These are phyloP conservation scores for Globisporangium acanthophoron DNA, from an alignment of 352 stramenopile species.

Conservation along the genomic window DNA sequence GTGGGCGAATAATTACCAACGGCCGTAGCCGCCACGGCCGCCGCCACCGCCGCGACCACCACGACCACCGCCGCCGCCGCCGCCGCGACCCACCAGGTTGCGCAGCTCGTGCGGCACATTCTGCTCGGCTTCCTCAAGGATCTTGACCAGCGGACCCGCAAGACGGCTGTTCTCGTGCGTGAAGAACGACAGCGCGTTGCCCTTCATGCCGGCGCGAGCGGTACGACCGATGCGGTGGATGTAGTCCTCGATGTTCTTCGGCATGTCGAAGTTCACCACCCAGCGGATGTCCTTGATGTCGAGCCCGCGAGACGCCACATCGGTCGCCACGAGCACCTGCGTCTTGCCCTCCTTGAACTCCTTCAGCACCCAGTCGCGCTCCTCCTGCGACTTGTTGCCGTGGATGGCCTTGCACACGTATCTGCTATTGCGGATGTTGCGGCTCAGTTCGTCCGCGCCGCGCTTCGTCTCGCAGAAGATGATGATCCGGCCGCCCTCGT, in stretches of 20 bases:
- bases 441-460: constrained; percentile 94
- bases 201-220: constrained; percentile 95
- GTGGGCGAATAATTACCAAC: constrained; percentile 36
- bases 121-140: constrained; percentile 86
- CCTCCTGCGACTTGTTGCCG: constrained; percentile 98
- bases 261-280: constrained; percentile 99
- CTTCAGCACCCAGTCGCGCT: constrained; percentile 96
- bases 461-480: constrained; percentile 99
- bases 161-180: constrained; percentile 86
- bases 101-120: constrained; percentile 84
- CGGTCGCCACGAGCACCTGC: constrained; percentile 96
- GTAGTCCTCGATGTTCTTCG: constrained; percentile 98
- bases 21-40: constrained; percentile 21
- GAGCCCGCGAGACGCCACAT: constrained; percentile 98
- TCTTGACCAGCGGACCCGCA: constrained; percentile 81
- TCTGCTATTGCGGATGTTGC: constrained; percentile 89
- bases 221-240: constrained; percentile 98
- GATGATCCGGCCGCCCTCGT: constrained; percentile 93
- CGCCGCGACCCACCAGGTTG: constrained; percentile 52
- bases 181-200: constrained; percentile 93
- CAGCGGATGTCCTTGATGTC: constrained; percentile 99
- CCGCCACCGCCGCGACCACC: constrained; percentile 57
- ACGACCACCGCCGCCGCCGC: constrained; percentile 44
- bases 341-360: constrained; percentile 96
- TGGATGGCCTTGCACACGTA: constrained; percentile 98